Evolutionary conservation across 352 stramenopile species (phyloP).

Genomic region (Globisporangium heterothallicum): DNA sequence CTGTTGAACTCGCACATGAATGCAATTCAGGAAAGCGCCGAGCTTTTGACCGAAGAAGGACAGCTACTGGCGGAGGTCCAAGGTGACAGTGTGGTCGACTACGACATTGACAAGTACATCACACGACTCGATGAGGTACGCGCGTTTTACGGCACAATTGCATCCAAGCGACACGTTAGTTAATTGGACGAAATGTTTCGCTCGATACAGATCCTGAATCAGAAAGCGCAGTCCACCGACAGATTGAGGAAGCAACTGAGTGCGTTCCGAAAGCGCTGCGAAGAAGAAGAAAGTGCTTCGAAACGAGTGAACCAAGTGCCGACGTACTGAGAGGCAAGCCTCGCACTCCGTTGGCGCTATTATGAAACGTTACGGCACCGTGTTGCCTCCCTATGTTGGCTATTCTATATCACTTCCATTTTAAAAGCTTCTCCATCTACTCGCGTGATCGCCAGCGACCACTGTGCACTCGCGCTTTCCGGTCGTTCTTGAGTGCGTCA

Average conservation of each 20-base stretch:
- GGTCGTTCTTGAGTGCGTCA: too few species aligned
- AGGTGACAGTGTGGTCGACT: conserved; percentile 86
- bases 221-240: conserved; percentile 89
- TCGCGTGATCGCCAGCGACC: too few species aligned
- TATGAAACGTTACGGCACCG: too few species aligned
- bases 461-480: too few species aligned
- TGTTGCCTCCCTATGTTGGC: too few species aligned
- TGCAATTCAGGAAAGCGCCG: conserved; percentile 95
- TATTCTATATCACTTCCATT: too few species aligned
- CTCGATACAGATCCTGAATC: conserved; percentile 86
- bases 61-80: conserved; percentile 80
- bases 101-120: conserved; percentile 95
- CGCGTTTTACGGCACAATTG: too few species aligned
- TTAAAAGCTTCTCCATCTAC: too few species aligned
- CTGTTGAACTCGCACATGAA: conserved; percentile 96
- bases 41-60: conserved; percentile 96
- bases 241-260: conserved; percentile 77
- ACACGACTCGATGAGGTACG: conserved; percentile 80
- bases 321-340: conserved; percentile 13
- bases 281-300: conserved; percentile 76
- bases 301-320: conserved; percentile 30
- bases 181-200: too few species aligned
- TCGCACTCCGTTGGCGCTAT: neutral
- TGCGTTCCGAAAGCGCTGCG: conserved; percentile 73
- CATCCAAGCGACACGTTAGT: too few species aligned